phyloP scores from a whole-genome alignment of 495 filamentous ascomycete species.

The Lineolata rhizophorae region DNA sequence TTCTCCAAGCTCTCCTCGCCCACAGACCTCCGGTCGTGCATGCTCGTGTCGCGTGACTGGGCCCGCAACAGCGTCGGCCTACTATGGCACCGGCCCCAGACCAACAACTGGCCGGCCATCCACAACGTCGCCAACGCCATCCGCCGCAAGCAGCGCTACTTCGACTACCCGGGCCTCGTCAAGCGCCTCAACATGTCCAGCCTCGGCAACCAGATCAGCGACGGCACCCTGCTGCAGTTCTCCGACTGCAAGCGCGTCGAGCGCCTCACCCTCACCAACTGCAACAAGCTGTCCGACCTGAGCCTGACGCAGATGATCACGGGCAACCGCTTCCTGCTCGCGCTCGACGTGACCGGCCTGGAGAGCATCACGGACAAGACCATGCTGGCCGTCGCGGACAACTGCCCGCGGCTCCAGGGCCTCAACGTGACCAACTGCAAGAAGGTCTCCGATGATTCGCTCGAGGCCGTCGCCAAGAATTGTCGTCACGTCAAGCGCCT shows the following conservation, averaged over 20 bases:
- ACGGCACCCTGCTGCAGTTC: conserved; percentile 72
- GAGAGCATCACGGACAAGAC: conserved; percentile 63
- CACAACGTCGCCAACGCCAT: conserved; percentile 58
- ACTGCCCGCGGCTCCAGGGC: conserved; percentile 72
- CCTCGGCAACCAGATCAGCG: conserved; percentile 54
- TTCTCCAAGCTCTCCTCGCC: conserved; percentile 64
- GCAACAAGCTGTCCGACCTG: conserved; percentile 59
- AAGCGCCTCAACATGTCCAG: conserved; percentile 75
- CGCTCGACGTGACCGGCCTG: conserved; percentile 74
- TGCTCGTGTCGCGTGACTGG: conserved; percentile 87
- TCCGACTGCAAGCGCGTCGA: conserved; percentile 75
- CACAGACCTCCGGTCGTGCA: conserved; percentile 59
- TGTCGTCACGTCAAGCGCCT: conserved; percentile 78
- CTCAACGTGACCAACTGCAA: conserved; percentile 79
- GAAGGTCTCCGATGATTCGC: conserved; percentile 63
- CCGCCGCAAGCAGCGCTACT: conserved; percentile 44
- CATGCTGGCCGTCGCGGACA: conserved; percentile 53
- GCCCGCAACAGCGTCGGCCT: conserved; percentile 79
- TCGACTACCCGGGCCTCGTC: conserved; percentile 69
- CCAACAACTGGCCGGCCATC: conserved; percentile 64
- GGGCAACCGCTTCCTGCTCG: conserved; percentile 61
- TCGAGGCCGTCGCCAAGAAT: conserved; percentile 59
- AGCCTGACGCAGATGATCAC: conserved; percentile 62
- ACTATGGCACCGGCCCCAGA: conserved; percentile 84
- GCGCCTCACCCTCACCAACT: conserved; percentile 82